A percentile compares a stretch with the other conserved stretches of the same genome.
phyloP scores from a whole-genome alignment of 495 filamentous ascomycete species.

The Collariella sp. region DNA sequence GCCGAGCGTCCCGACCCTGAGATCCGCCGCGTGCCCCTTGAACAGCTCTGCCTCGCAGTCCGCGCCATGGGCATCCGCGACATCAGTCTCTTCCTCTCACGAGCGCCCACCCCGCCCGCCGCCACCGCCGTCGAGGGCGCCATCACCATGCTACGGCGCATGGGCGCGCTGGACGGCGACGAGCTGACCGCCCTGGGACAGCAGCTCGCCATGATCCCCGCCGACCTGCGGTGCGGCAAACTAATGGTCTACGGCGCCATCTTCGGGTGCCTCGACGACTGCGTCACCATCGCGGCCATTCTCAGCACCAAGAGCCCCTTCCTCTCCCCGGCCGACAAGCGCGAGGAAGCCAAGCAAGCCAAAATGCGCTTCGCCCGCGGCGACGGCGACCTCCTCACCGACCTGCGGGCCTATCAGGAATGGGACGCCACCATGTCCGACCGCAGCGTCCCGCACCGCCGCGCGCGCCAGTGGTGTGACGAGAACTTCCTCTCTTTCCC shows the following conservation, averaged over 20 bases:
- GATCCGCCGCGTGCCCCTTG: slow-evolving; percentile 83
- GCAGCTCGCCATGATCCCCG: slow-evolving; percentile 88
- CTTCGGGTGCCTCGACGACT: slow-evolving; percentile 82
- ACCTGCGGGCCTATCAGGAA: slow-evolving; percentile 71
- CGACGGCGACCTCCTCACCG: slow-evolving; percentile 82
- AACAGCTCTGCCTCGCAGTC: slow-evolving; percentile 89
- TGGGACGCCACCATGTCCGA: slow-evolving; percentile 59
- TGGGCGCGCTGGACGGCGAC: slow-evolving; percentile 80
- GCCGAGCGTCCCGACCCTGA: slow-evolving; percentile 84
- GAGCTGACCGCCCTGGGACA: slow-evolving; percentile 82
- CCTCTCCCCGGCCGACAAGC: slow-evolving; percentile 66
- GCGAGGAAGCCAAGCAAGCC: slow-evolving; percentile 74
- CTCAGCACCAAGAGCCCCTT: slow-evolving; percentile 81
- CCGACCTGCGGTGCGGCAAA: slow-evolving; percentile 87
- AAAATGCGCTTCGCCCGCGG: slow-evolving; percentile 61
- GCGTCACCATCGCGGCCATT: slow-evolving; percentile 83
- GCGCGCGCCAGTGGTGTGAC: slow-evolving; percentile 71
- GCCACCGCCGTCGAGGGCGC: slow-evolving; percentile 78
- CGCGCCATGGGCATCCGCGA: slow-evolving; percentile 88
- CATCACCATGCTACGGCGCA: slow-evolving; percentile 63
- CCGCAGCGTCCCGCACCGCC: slow-evolving; percentile 46
- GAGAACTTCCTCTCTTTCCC: slow-evolving; percentile 79
- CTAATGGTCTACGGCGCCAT: slow-evolving; percentile 92
- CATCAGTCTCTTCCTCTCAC: slow-evolving; percentile 68
- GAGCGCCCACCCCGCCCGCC: slow-evolving; percentile 82